A percentile compares a stretch with the other conserved stretches of the same genome.
phyloP scores from a whole-genome alignment of 192 early-diverging fungal species.

The Kickxella alabastrina region DNA sequence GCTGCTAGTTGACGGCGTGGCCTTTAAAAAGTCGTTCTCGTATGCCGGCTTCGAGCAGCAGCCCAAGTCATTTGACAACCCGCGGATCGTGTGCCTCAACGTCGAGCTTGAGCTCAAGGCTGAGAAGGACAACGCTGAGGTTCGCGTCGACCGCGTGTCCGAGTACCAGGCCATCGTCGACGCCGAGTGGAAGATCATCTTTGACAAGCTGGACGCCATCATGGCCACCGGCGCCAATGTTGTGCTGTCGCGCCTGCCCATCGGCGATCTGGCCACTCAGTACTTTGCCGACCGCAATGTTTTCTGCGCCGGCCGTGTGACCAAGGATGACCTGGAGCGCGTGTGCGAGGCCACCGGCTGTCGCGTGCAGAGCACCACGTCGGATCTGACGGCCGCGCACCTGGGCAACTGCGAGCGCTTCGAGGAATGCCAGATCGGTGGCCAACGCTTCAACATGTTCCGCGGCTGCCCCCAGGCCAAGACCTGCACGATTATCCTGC shows the following conservation, averaged over 20 bases:
- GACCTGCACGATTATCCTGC: slow-evolving; percentile 92
- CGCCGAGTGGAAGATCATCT: slow-evolving; percentile 99
- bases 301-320: slow-evolving; percentile 97
- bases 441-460: slow-evolving; percentile 96
- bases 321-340: slow-evolving; percentile 88
- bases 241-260: slow-evolving; percentile 94
- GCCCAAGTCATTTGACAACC: slow-evolving; percentile 89
- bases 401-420: slow-evolving; percentile 87
- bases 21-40: slow-evolving; percentile 99
- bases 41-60: slow-evolving; percentile 99
- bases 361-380: slow-evolving; percentile 84
- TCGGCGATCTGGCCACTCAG: slow-evolving; percentile 98
- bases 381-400: slow-evolving; percentile 75
- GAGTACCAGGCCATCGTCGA: slow-evolving; percentile 99
- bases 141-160: slow-evolving; percentile 89
- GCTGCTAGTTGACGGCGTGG: slow-evolving; percentile 91
- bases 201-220: slow-evolving; percentile 96
- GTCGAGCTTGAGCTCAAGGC: slow-evolving; percentile 99
- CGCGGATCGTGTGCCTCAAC: slow-evolving; percentile 89
- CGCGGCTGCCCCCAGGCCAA: slow-evolving; percentile 88
- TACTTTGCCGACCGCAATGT: slow-evolving; percentile 99
- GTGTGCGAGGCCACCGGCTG: slow-evolving; percentile 95
- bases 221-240: slow-evolving; percentile 94
- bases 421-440: slow-evolving; percentile 95
- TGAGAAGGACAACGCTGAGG: slow-evolving; percentile 99